Evolutionary conservation across 1,284 basidiomycete genomes (phyloP).

Genomic region (Irpex lacteus): DNA sequence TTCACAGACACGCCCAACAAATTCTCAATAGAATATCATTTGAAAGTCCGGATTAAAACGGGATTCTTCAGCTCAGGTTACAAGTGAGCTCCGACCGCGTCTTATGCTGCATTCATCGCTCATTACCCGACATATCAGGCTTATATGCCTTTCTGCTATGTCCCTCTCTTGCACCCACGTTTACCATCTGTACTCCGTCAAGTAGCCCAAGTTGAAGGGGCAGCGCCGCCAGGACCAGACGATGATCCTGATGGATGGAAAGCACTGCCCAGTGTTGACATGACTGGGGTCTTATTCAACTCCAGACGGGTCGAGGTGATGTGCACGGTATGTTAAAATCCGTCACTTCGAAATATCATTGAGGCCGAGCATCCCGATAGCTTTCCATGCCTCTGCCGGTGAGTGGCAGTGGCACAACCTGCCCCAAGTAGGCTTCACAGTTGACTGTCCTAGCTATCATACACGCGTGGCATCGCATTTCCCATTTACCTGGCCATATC

Average conservation of each 20-base stretch:
- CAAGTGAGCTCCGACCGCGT: slow-evolving; percentile 19
- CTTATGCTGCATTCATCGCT: slow-evolving; percentile 11
- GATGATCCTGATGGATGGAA: slow-evolving; percentile 51
- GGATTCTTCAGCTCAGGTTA: slow-evolving; percentile 32
- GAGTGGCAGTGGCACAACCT: slow-evolving; percentile 3
- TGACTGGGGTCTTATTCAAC: slow-evolving; percentile 44
- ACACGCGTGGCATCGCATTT: slow-evolving; percentile 21
- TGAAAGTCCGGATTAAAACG: slow-evolving; percentile 45
- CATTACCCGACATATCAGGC: slow-evolving; percentile 10
- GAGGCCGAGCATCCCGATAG: slow-evolving; percentile 6
- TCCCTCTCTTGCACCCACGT: slow-evolving; percentile 38
- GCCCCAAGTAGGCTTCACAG: not conserved
- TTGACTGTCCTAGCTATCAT: slow-evolving; percentile 16
- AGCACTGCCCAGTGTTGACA: slow-evolving; percentile 31
- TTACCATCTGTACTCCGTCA: slow-evolving; percentile 45
- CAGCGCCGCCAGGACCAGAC: slow-evolving; percentile 39
- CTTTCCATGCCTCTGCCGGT: slow-evolving; percentile 23
- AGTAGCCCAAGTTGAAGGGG: slow-evolving; percentile 42
- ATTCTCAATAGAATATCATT: slow-evolving; percentile 47
- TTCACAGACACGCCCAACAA: slow-evolving; percentile 45
- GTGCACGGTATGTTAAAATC: slow-evolving; percentile 15
- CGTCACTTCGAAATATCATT: not conserved
- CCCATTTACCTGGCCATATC: slow-evolving; percentile 17
- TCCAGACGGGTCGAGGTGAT: slow-evolving; percentile 25
- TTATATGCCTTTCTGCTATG: slow-evolving; percentile 35